Conservation (phyloP, 2,329 filamentous ascomycete species). For the Rhexocercosporidium sp. region DNA sequence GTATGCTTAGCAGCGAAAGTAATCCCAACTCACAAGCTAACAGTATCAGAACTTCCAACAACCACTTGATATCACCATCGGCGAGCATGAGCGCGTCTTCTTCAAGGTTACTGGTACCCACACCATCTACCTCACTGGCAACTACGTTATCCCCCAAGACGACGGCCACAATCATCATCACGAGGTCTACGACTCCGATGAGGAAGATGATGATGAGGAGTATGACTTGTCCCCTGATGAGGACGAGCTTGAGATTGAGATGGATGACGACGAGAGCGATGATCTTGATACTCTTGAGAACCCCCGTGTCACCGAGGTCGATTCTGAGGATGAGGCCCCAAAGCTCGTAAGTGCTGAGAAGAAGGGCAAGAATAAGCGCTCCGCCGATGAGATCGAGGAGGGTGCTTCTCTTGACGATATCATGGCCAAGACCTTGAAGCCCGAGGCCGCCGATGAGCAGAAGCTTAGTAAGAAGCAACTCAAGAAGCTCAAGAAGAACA, state of each 20-base stretch:
- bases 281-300: conserved; percentile 79
- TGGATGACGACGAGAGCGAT: conserved; percentile 69
- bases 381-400: conserved; percentile 72
- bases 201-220: conserved; percentile 69
- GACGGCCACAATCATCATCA: conserved; percentile 59
- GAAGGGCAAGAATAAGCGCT: conserved; percentile 93
- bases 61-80: conserved; percentile 88
- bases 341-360: conserved; percentile 56
- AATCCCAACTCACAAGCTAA: conserved; percentile 35
- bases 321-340: conserved; percentile 75
- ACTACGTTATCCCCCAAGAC: conserved; percentile 81
- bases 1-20: conserved; percentile 57
- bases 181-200: conserved; percentile 65
- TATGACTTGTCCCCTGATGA: conserved; percentile 84
- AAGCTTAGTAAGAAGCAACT: conserved; percentile 95
- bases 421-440: conserved; percentile 74
- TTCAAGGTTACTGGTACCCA: conserved; percentile 92
- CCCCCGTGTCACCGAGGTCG: conserved; percentile 83
- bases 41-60: conserved; percentile 85
- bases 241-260: conserved; percentile 69
- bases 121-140: conserved; percentile 90
- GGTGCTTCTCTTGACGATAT: conserved; percentile 77
- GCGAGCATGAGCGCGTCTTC: conserved; percentile 87
- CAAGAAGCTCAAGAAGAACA: conserved; percentile 99
- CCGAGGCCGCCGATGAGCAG: conserved; percentile 62